These are phyloP conservation scores for Neurospora crassa DNA, from an alignment of 2,329 filamentous ascomycete genomes.

Conservation along the genomic window DNA sequence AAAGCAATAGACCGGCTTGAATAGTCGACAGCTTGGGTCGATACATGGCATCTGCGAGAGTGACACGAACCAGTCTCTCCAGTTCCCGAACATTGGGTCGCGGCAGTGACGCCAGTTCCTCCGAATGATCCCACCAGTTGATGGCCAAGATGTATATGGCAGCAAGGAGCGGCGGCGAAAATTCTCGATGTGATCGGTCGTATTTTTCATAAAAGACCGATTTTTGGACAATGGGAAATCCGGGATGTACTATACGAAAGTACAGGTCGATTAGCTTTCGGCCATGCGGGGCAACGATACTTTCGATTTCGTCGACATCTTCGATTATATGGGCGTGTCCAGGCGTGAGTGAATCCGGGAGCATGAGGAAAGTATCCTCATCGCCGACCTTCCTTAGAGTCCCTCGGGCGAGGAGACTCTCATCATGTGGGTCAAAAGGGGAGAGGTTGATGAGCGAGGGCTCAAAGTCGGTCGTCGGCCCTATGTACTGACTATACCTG, in stretches of 20 bases:
- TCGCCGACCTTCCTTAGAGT: conserved; percentile 68
- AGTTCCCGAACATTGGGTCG: conserved; percentile 65
- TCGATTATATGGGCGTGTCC: conserved; percentile 61
- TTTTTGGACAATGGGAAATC: conserved; percentile 76
- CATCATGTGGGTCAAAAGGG: conserved; percentile 70
- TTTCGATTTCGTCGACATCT: conserved; percentile 60
- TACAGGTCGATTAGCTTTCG: conserved; percentile 69
- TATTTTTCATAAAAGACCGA: conserved; percentile 72
- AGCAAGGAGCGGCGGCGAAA: conserved; percentile 67
- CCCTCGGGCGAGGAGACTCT: conserved; percentile 61
- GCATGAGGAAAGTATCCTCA: conserved; percentile 68
- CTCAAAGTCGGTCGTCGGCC: conserved; percentile 74
- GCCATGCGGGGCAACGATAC: conserved; percentile 67
- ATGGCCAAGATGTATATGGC: conserved; percentile 78
- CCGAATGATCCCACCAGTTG: conserved; percentile 77
- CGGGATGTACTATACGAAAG: conserved; percentile 71
- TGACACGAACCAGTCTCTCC: conserved; percentile 55
- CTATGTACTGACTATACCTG: conserved; percentile 75
- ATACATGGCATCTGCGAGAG: conserved; percentile 68
- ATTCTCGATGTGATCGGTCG: conserved; percentile 59
- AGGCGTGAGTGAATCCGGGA: conserved; percentile 64
- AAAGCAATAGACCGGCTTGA: conserved; percentile 65
- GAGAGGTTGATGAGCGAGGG: conserved; percentile 75
- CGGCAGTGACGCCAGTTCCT: conserved; percentile 51
- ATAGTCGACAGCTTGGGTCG: conserved; percentile 74